Evolutionary conservation across 2,329 filamentous ascomycete genomes (phyloP).

Genomic region (Ilyonectria destructans): DNA sequence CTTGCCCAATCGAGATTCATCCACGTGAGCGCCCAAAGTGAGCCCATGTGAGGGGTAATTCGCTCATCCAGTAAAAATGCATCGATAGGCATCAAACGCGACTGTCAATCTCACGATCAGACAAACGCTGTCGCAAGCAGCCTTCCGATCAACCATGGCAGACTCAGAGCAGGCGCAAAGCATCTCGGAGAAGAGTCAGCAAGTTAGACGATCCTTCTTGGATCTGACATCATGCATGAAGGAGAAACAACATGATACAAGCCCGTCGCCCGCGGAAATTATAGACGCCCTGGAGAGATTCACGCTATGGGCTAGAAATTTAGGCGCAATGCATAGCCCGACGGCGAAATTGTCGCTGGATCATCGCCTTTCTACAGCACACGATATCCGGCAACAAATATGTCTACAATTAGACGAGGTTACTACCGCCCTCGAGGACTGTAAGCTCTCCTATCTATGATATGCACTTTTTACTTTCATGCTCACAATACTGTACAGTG

Average conservation of each 20-base stretch:
- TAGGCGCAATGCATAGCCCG: conserved; percentile 16
- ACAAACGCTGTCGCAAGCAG: background rate
- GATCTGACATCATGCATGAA: background rate
- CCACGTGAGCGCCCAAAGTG: background rate
- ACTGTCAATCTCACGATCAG: background rate
- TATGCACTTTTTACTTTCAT: background rate
- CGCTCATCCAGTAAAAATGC: background rate
- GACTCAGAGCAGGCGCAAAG: background rate
- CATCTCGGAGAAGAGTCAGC: background rate
- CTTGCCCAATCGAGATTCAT: background rate
- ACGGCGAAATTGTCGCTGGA: conserved; percentile 26
- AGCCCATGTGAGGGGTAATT: background rate
- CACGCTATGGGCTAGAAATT: conserved; percentile 31
- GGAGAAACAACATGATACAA: background rate
- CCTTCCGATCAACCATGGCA: background rate
- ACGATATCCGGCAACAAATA: conserved; percentile 17
- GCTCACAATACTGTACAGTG: background rate
- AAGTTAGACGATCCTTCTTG: background rate
- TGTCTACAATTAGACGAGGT: conserved; percentile 19
- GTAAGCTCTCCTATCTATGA: conserved; percentile 5
- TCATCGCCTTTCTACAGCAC: conserved; percentile 18
- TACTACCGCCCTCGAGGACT: conserved; percentile 7
- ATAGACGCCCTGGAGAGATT: conserved; percentile 25
- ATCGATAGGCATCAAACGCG: background rate
- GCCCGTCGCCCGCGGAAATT: background rate